Evolutionary conservation across 352 stramenopile species (phyloP), one percentile per base, ranked within the genome.

Genomic region (Phytopythium chamaehyphon): DNA sequence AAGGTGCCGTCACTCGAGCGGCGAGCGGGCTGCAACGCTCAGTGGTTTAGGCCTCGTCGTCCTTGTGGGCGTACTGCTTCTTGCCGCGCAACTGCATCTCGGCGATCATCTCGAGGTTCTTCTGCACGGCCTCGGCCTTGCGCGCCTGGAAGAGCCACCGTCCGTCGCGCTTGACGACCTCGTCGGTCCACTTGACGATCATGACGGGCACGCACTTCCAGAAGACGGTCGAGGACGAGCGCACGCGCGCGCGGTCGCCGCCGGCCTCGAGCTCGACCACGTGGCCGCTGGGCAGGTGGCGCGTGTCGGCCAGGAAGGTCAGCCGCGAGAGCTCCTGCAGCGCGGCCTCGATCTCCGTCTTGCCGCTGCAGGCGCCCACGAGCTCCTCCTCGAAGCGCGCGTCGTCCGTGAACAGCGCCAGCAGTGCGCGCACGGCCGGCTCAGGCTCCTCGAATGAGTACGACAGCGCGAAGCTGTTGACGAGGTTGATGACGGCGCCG

Each of bases 61-160:
- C 76, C 61, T 85, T 76, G 63, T 76, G 72, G 40, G 78, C 62
- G 62, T 93, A 93, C 62, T 89, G 80, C 77, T 93, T 93, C 78
- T 93, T 93, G 62, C 83, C 83, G 39, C 80, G 80, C 42, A 93
- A 64, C 57, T 93, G 83, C 83, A 93, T 93, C 64, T 93, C 83
- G 23, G 76, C 83, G 54, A 93, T 89, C 73, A 91, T 89, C 64
- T 93, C 83, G 58, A 93, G 69, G 65, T 93, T 91, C 69, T 93
- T 93, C 66, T 93, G 83, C 64, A 93, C 76, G 38, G 80, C 69
- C 35, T 93, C 74, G 47, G 78, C 82, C 60, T 63, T 58, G 39
- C 83, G 76, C 48, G 73, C 68, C 63, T 86, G 69, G 64, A 93
- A 93, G 46, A 83, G 55, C 83, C 83, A 93, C 56, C 73, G 64